phyloP scores from a whole-genome alignment of 768 basidiomycete species.

The Porphyrellus cyaneotinctus region DNA sequence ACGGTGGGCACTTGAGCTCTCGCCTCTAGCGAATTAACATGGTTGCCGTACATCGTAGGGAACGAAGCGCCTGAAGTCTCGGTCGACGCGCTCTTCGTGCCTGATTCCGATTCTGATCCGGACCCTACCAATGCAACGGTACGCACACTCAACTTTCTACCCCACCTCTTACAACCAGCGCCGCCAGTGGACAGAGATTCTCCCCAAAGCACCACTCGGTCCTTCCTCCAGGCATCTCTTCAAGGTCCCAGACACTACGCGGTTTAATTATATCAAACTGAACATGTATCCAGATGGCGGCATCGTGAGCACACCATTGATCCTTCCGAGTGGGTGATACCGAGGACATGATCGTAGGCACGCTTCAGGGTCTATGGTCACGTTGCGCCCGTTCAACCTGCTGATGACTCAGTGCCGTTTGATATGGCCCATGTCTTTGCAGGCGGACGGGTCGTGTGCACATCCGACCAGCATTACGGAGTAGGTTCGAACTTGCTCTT shows the following conservation, averaged over 20 bases:
- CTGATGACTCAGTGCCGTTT: slow-evolving; percentile 46
- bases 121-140: slow-evolving; percentile 51
- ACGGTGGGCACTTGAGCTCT: slow-evolving; percentile 44
- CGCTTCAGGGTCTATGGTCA: slow-evolving; percentile 89
- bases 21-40: background rate
- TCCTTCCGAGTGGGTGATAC: background rate
- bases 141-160: slow-evolving; percentile 18
- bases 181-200: slow-evolving; percentile 71
- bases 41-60: slow-evolving; percentile 37
- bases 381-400: slow-evolving; percentile 62
- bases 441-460: slow-evolving; percentile 78
- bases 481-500: slow-evolving; percentile 86
- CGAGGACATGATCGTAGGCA: slow-evolving; percentile 47
- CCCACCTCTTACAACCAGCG: background rate
- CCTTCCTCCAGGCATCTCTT: slow-evolving; percentile 90
- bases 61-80: slow-evolving; percentile 86
- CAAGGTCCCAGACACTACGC: slow-evolving; percentile 50
- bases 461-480: slow-evolving; percentile 95
- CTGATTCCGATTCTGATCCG: slow-evolving; percentile 40
- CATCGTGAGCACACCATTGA: slow-evolving; percentile 49
- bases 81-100: slow-evolving; percentile 54
- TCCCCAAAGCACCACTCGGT: slow-evolving; percentile 72
- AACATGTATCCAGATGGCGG: slow-evolving; percentile 98
- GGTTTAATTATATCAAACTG: slow-evolving; percentile 80
- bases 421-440: slow-evolving; percentile 91